These are phyloP conservation scores for Phialophora expanda DNA, from an alignment of 2,329 filamentous ascomycete species.

Conservation along the genomic window DNA sequence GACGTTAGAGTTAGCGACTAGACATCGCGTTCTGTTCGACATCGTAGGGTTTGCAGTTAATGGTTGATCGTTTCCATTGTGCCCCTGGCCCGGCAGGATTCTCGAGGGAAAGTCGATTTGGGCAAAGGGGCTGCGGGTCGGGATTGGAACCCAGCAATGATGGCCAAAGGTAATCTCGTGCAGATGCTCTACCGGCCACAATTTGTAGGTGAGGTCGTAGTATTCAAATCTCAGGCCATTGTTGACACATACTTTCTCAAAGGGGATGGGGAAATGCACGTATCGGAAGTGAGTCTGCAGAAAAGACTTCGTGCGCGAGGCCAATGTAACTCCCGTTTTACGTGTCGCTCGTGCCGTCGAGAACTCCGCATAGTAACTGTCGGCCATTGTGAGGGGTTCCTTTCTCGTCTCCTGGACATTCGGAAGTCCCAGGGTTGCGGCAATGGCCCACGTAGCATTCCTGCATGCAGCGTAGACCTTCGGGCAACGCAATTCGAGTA, in stretches of 20 bases:
- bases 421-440: conserved; percentile 47
- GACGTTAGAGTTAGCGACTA: conserved; percentile 50
- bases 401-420: conserved; percentile 10
- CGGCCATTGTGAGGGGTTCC: conserved; percentile 42
- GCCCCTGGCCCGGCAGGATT: conserved; percentile 32
- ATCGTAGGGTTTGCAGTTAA: neutral
- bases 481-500: conserved; percentile 61
- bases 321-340: conserved; percentile 45
- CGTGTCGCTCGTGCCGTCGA: conserved; percentile 34
- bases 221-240: conserved; percentile 57
- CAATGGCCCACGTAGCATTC: conserved; percentile 58
- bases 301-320: conserved; percentile 56
- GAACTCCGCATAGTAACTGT: conserved; percentile 45
- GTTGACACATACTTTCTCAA: conserved; percentile 53
- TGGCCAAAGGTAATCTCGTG: conserved; percentile 52
- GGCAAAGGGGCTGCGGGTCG: conserved; percentile 47
- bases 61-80: neutral
- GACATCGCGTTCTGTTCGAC: conserved; percentile 23
- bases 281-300: conserved; percentile 56
- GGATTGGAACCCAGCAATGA: conserved; percentile 51
- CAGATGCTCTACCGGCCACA: conserved; percentile 48
- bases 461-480: conserved; percentile 56
- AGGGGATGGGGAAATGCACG: conserved; percentile 49
- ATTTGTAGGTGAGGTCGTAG: conserved; percentile 49
- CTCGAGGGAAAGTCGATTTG: conserved; percentile 39